Evolutionary conservation across 108 stramenopile species (phyloP).

Genomic region (Seminavis robusta): DNA sequence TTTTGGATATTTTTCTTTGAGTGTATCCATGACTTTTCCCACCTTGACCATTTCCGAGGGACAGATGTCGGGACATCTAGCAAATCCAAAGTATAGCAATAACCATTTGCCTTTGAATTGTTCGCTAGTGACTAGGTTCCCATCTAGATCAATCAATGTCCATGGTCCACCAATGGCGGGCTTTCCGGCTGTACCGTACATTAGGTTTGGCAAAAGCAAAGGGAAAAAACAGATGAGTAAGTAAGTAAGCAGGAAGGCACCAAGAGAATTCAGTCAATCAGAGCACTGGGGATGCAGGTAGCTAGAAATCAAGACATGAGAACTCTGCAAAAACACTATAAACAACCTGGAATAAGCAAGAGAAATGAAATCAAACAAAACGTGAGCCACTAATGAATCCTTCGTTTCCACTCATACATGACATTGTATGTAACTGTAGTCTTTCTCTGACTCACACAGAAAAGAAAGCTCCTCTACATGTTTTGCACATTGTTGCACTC

Average conservation of each 20-base stretch:
- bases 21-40: constrained; percentile 87
- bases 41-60: constrained; percentile 99
- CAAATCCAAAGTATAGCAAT: constrained; percentile 99
- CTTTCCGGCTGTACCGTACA: constrained; percentile 82
- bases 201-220: too few relatives aligned
- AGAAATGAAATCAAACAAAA: neutral
- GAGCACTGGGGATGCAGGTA: too few relatives aligned
- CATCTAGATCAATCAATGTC: constrained; percentile 85
- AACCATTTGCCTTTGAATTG: constrained; percentile 88
- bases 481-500: constrained; percentile 31
- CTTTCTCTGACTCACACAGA: neutral
- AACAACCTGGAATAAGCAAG: neutral
- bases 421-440: neutral
- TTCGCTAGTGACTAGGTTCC: constrained; percentile 78
- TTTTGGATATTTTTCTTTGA: constrained; percentile 73
- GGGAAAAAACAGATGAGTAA: neutral
- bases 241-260: too few relatives aligned
- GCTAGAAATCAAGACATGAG: too few relatives aligned
- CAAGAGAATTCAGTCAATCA: too few relatives aligned
- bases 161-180: constrained; percentile 89
- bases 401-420: neutral
- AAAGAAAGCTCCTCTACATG: neutral
- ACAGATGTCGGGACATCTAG: constrained; percentile 99
- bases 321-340: too few relatives aligned
- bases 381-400: neutral